phyloP scores from a whole-genome alignment of 805 yeast genomes.

The Candida dajiaensis region DNA sequence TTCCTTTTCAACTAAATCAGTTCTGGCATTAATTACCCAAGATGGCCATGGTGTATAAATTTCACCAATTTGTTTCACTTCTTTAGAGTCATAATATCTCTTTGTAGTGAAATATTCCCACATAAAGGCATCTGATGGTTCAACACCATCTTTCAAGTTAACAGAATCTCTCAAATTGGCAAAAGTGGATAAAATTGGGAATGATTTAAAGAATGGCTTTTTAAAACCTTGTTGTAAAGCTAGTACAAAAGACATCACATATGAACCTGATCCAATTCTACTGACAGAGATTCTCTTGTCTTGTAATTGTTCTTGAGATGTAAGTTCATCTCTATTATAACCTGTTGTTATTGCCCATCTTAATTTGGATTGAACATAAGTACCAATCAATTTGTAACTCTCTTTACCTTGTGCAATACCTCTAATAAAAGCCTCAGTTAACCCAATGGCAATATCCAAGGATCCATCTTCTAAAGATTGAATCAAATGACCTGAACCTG shows the following conservation, averaged over 20 bases:
- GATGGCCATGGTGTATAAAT: conserved; percentile 97
- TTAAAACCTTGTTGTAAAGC: conserved; percentile 55
- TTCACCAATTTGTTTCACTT: conserved; percentile 78
- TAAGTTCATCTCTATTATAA: conserved; percentile 46
- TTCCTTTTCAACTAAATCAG: conserved; percentile 30
- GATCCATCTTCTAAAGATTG: conserved; percentile 57
- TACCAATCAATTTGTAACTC: conserved; percentile 63
- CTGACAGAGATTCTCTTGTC: conserved; percentile 71
- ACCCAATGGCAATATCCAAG: conserved; percentile 78
- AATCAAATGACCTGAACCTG: conserved; percentile 86
- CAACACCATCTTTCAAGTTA: conserved; percentile 42
- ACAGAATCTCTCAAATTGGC: conserved; percentile 76
- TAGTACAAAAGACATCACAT: conserved; percentile 84
- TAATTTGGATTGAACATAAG: conserved; percentile 81
- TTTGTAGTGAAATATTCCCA: conserved; percentile 94
- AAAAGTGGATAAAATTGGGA: conserved; percentile 60
- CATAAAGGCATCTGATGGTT: conserved; percentile 77
- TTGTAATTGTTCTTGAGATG: conserved; percentile 44
- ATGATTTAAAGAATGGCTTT: conserved; percentile 43
- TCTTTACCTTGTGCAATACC: conserved; percentile 54
- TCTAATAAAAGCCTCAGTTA: conserved; percentile 87
- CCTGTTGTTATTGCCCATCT: conserved; percentile 93
- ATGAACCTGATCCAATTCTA: conserved; percentile 87
- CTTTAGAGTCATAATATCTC: conserved; percentile 72
- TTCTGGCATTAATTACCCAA: conserved; percentile 69